Evolutionary conservation across 257 asterid genomes (phyloP).

Genomic region (Solanum paucissectum): DNA sequence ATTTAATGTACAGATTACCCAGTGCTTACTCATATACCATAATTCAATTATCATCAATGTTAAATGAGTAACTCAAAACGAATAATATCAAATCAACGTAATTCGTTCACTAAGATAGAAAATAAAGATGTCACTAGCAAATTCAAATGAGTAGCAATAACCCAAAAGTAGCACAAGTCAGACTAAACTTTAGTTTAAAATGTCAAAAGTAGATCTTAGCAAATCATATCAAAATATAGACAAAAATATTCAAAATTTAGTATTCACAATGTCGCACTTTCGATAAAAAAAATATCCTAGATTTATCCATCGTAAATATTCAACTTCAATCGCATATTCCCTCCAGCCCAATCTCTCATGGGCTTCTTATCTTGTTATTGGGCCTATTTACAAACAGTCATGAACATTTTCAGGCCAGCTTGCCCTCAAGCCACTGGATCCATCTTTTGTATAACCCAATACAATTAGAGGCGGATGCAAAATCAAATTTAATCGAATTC

Average conservation of each 20-base stretch:
- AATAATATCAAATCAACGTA: neutral
- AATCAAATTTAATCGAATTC: no score
- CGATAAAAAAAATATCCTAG: no score
- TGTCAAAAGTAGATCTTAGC: neutral
- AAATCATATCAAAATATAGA: neutral
- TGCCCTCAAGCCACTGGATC: neutral
- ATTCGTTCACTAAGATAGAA: neutral
- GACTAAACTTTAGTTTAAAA: neutral
- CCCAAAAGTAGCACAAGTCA: neutral
- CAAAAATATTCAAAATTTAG: no score
- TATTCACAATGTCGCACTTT: rapidly evolving
- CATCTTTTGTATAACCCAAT: neutral
- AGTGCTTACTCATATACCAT: neutral
- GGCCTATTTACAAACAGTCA: neutral
- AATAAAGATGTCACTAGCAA: neutral
- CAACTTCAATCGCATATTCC: neutral
- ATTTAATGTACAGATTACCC: neutral
- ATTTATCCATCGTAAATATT: no score
- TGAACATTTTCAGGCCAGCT: neutral
- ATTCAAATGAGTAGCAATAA: neutral
- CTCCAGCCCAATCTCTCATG: neutral
- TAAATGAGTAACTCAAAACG: neutral
- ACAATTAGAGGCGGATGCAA: no score
- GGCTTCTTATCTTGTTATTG: neutral
- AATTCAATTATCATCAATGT: rapidly evolving